A percentile compares a stretch with the other conserved stretches of the same genome.
phyloP scores from a whole-genome alignment of 495 filamentous ascomycete genomes.

The Pyrenula massariospora region DNA sequence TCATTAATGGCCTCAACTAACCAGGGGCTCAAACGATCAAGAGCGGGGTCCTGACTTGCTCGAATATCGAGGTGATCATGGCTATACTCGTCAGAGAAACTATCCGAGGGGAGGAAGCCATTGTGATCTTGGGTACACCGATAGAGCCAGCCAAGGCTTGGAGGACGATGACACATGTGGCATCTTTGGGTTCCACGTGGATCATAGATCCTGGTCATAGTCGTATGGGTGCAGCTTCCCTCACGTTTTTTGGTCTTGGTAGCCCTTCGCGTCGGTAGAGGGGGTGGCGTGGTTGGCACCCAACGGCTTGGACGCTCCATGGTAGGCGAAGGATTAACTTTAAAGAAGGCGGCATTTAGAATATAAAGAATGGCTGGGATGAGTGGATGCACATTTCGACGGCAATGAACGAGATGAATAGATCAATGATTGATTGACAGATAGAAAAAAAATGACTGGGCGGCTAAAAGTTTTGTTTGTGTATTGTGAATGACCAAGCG shows the following conservation, averaged over 20 bases:
- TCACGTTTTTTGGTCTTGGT: not conserved
- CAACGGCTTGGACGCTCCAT: not conserved
- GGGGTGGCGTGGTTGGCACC: not conserved
- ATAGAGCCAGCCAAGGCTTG: conserved; percentile 54
- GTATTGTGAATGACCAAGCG: too few species aligned
- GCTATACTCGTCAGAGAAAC: conserved; percentile 4
- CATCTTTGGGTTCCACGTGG: conserved; percentile 25
- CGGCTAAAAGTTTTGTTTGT: too few species aligned
- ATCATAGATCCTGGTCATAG: not conserved
- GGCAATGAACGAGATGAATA: too few species aligned
- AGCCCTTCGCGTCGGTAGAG: not conserved
- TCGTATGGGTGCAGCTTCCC: not conserved
- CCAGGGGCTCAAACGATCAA: conserved; percentile 23
- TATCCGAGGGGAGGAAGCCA: conserved; percentile 7
- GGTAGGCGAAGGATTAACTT: too few species aligned
- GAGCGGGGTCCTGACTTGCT: conserved; percentile 10
- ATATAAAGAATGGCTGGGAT: too few species aligned
- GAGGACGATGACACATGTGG: conserved; percentile 30
- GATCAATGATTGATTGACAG: too few species aligned
- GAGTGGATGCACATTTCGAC: too few species aligned
- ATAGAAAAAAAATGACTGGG: too few species aligned
- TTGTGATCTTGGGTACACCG: conserved; percentile 50
- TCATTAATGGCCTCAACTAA: conserved; percentile 35
- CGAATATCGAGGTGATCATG: not conserved
- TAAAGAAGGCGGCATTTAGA: too few species aligned